Conservation (phyloP, 805 yeast species). For the Saturnispora sekii region DNA sequence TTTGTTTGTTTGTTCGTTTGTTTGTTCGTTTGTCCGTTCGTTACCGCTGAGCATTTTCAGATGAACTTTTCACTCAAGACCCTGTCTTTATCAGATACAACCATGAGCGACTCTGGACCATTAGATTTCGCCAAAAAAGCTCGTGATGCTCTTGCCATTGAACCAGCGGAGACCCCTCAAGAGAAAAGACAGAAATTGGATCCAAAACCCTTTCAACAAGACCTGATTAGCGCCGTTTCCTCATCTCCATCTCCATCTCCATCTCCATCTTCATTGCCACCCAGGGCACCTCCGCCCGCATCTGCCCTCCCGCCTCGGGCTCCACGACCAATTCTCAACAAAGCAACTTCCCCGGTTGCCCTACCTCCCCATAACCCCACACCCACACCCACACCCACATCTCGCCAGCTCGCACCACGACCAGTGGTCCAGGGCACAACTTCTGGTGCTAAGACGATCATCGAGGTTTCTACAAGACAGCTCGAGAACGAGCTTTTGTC, state of each 20-base stretch:
- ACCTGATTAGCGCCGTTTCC: neutral
- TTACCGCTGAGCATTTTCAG: too few species aligned
- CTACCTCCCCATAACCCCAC: too few species aligned
- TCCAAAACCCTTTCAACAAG: neutral
- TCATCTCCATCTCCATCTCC: neutral
- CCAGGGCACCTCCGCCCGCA: slow-evolving; percentile 6
- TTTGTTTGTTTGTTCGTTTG: too few species aligned
- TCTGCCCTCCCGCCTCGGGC: slow-evolving; percentile 7
- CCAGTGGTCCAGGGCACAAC: neutral
- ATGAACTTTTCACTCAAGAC: too few species aligned
- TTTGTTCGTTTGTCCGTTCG: too few species aligned
- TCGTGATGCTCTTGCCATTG: too few species aligned
- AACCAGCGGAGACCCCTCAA: neutral
- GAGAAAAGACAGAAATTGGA: slow-evolving; percentile 4
- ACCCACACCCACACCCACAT: too few species aligned
- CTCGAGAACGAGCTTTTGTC: slow-evolving; percentile 63
- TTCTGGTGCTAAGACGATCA: slow-evolving; percentile 12
- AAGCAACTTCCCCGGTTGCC: neutral
- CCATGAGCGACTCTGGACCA: too few species aligned
- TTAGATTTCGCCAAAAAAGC: too few species aligned
- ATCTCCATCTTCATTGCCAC: neutral
- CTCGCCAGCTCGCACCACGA: neutral
- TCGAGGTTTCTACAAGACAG: slow-evolving; percentile 56
- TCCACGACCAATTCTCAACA: neutral
- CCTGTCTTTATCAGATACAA: too few species aligned